Base-by-base conservation (phyloP, 352 stramenopile genomes). In the Globisporangium nagaii region DNA sequence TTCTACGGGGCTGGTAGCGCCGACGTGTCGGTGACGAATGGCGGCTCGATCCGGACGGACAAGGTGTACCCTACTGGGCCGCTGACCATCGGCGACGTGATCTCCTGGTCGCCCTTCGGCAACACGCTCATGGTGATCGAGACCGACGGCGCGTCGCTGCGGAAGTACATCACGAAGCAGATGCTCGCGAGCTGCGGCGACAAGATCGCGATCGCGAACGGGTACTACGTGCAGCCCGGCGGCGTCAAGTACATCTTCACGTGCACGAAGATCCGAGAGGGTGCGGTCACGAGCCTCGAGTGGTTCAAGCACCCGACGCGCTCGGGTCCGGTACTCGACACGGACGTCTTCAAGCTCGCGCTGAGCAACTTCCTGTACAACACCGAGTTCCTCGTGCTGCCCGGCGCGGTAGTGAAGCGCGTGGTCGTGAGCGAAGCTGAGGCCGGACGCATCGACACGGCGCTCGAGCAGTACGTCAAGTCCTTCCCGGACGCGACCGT, bases 131-230 rank as follows among this genome's bases (percentile, higher is more conserved):
- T 59, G 24, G 22, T 63, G 10, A 44, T 58, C 17, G 35, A 68
- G 56, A 75, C 64, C 12, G 67, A 80, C 31, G 68, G 67, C 28
- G 53, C 47, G 12, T 70, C 54, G 51, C 36, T 76, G 30, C 74
- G 72, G 61, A 70, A 76, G 49, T 74, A 68, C 25, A 66, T 80
- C 51, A 56, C 22, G 34, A 62, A 56, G 22, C 47, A 77, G 51
- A 68, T 68, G 48, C 19, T 57, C 20, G 22, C 8, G 9, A 59
- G 30, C 27, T 66, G 46, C 35, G 45, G 40, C 53, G 56, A 31
- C 30, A 46, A 46, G 15, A 45, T 64, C 1, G 39, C 72, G n/a
- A 46, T 66, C 13, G 45, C 49, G n/a, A 62, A 66, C 42, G 53
- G 59, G 31, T 42, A 39, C 59, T 66, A 62, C 47, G 34, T 66